Conservation (phyloP, 1,139 yeast species). For the Spencermartinsiella ligniputridi region DNA sequence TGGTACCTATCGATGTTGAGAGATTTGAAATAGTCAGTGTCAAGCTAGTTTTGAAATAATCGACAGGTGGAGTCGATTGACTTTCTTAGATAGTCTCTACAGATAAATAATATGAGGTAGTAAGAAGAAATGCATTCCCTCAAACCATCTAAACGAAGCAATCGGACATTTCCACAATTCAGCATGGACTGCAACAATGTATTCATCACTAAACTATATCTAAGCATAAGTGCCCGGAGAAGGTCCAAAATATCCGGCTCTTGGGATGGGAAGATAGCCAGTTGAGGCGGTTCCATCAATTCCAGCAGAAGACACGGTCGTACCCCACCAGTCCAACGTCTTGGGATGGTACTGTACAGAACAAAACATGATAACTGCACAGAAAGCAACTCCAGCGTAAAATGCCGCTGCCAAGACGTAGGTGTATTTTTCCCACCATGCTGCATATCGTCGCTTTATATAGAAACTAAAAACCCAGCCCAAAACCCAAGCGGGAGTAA, state of each 20-base stretch:
- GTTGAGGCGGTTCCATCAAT: constrained; percentile 40
- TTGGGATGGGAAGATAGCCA: constrained; percentile 25
- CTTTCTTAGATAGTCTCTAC: too few species aligned
- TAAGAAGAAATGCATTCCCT: too few species aligned
- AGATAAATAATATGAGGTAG: too few species aligned
- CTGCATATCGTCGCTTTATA: constrained; percentile 44
- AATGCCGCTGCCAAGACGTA: constrained; percentile 56
- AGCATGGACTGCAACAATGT: too few species aligned
- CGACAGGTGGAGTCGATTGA: too few species aligned
- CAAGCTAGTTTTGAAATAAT: too few species aligned
- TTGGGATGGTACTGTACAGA: constrained; percentile 46
- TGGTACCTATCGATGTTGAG: too few species aligned
- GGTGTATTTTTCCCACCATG: constrained; percentile 65
- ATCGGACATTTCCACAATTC: too few species aligned
- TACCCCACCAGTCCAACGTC: constrained; percentile 58
- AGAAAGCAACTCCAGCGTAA: constrained; percentile 56
- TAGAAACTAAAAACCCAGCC: constrained; percentile 58
- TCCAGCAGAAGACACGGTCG: constrained; percentile 42
- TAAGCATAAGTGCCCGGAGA: too few species aligned
- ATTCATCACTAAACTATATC: too few species aligned
- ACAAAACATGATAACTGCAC: constrained; percentile 52
- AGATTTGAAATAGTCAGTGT: too few species aligned
- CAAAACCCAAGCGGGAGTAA: constrained; percentile 44
- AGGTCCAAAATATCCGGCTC: constrained; percentile 46
- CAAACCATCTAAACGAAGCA: too few species aligned